A percentile compares a stretch with the other conserved stretches of the same genome.
Evolutionary conservation across 139 green algal genomes (phyloP).

Genomic region (Gonium pectorale): DNA sequence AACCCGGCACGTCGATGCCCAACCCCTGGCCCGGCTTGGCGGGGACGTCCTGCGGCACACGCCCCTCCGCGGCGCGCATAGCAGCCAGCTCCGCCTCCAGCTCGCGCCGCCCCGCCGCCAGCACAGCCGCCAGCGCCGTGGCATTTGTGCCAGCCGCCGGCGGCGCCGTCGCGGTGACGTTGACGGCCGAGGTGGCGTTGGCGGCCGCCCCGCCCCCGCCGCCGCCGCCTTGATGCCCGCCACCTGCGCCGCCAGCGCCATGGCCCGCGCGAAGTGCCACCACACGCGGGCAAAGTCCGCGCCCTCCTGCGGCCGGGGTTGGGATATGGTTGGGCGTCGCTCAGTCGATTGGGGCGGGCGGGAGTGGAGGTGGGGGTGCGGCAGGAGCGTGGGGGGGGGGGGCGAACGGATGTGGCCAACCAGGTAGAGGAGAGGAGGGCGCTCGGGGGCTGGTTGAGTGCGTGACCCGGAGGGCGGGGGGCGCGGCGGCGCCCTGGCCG

Average conservation of each 20-base stretch:
- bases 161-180: neutral
- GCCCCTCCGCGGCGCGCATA: neutral
- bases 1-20: neutral
- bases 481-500: too few species aligned
- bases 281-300: neutral
- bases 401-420: too few species aligned
- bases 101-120: neutral
- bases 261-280: conserved; percentile 16
- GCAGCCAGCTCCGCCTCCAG: neutral
- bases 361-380: neutral
- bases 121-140: neutral
- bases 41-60: neutral
- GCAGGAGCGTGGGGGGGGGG: neutral
- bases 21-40: conserved; percentile 10
- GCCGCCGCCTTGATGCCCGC: neutral
- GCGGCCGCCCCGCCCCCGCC: neutral
- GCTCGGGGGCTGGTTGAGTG: too few species aligned
- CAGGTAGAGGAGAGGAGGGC: too few species aligned
- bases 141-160: neutral
- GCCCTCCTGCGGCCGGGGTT: neutral
- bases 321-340: too few species aligned
- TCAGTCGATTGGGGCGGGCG: too few species aligned
- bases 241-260: conserved; percentile 4
- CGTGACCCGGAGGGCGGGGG: too few species aligned
- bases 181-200: neutral